These are phyloP conservation scores for Vicia faba DNA, from an alignment of 306 rosid genomes.

Conservation along the genomic window DNA sequence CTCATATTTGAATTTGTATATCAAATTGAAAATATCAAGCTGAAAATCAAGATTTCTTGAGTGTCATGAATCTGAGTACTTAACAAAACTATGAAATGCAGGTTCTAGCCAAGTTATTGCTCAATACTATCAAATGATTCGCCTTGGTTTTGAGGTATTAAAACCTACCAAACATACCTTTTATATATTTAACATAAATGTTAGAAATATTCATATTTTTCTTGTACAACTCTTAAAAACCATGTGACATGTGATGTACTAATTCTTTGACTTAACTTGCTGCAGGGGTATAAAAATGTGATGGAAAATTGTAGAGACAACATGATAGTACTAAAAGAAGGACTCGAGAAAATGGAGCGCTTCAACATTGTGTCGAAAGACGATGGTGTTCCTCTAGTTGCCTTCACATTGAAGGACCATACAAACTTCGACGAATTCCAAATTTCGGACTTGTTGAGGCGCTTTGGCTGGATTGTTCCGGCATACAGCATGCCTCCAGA, in stretches of 20 bases:
- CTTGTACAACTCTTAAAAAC: background rate
- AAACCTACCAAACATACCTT: slow-evolving; percentile 4
- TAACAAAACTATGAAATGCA: slow-evolving; percentile 44
- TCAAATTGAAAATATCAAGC: too few species aligned
- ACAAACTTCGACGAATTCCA: slow-evolving; percentile 68
- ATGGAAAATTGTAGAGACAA: slow-evolving; percentile 92
- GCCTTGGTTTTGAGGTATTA: slow-evolving; percentile 81
- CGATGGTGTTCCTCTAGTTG: slow-evolving; percentile 85
- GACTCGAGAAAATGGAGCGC: slow-evolving; percentile 66
- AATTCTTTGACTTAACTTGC: slow-evolving; percentile 1
- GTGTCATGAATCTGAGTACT: background rate
- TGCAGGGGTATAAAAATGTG: slow-evolving; percentile 79
- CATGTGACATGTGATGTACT: background rate
- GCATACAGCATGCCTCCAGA: slow-evolving; percentile 95
- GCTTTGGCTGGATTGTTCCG: slow-evolving; percentile 94
- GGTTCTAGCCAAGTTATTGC: slow-evolving; percentile 97
- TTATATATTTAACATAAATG: background rate
- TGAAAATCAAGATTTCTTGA: background rate
- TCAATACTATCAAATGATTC: slow-evolving; percentile 91
- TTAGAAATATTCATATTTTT: background rate
- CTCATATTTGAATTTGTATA: background rate
- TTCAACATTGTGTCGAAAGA: slow-evolving; percentile 81
- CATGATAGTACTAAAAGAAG: slow-evolving; percentile 80
- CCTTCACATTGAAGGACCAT: slow-evolving; percentile 74
- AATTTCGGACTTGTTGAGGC: slow-evolving; percentile 65